Evolutionary conservation across 75 land plant species (phyloP), one percentile per base, ranked within the genome.

Genomic region (Pseudotsuga menziesii): DNA sequence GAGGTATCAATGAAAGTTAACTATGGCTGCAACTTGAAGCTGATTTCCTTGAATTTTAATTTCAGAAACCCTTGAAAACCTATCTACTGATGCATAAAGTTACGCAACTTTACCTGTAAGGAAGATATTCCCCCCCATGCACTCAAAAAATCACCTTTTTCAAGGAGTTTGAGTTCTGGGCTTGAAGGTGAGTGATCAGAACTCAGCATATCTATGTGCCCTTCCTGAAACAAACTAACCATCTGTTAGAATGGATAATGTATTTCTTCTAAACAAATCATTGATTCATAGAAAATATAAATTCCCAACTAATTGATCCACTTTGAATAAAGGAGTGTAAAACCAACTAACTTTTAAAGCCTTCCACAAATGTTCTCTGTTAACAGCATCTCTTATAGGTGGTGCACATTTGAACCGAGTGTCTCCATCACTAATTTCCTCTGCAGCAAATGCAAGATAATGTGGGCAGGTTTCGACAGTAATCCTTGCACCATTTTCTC

Each of bases 111-210:
- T 59, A 96, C 98, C 92, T 96, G 99, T 80, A 97, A 85, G 57
- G 95, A 92, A 59, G 99, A 97, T 76, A 97, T 92, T 35, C 99
- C 99, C 72, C 98, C 99, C 99, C 99, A 97, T 58, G 99, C 98
- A 78, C 66, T 84, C 66, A 97, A 76, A 81, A 97, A 97, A 80
- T 97, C 83, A 26, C 99, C 99, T 55, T 85, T 87, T 61, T 92
- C 83, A 64, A 89, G 77, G 17, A 87, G 88, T 67, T 97, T 97
- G 61, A 94, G 84, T 12, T 89, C 91, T 72, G 93, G 90, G 15
- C 80, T 78, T 62, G 98, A 76, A 17, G 99, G 99, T 22, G 99
- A 97, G 72, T 97, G 99, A 85, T 97, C 99, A 26, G 99, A 95
- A 75, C 98, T 97, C 36, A 97, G 78, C 89, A 97, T 82, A 70